A percentile compares a stretch with the other conserved stretches of the same genome.
Evolutionary conservation across 768 basidiomycete genomes (phyloP).

Genomic region (Lenzites betulinus): DNA sequence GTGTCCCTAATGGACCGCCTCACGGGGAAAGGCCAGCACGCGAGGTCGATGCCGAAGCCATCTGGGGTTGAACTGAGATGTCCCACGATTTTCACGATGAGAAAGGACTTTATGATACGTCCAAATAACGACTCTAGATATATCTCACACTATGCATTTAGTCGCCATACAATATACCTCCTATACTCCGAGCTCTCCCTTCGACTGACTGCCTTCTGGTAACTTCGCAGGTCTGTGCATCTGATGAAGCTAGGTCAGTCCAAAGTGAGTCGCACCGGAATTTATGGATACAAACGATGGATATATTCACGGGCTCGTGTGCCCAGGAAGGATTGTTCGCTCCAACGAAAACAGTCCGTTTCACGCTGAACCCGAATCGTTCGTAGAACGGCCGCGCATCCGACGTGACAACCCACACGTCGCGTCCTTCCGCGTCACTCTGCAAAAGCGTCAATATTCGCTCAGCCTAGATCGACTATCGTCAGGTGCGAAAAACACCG

Average conservation of each 20-base stretch:
- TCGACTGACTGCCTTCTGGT: background rate
- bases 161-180: background rate
- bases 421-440: background rate
- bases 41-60: conserved; percentile 23
- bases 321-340: background rate
- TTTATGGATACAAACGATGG: background rate
- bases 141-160: too few species aligned
- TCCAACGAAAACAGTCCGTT: background rate
- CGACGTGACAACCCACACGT: background rate
- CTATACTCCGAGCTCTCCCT: background rate
- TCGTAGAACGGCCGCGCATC: background rate
- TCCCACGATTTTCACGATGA: too few species aligned
- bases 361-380: background rate
- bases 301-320: background rate
- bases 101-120: too few species aligned
- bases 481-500: too few species aligned
- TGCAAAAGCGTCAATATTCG: background rate
- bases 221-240: background rate
- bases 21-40: conserved; percentile 16
- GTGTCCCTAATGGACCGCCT: background rate
- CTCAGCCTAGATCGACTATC: background rate
- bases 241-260: background rate
- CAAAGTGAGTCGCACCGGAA: too few species aligned
- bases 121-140: too few species aligned
- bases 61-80: conserved; percentile 18